A percentile compares a stretch with the other conserved stretches of the same genome.
These are phyloP conservation scores for Plasmodium ovale DNA, from an alignment of 169 alveolate genomes.

Conservation along the genomic window DNA sequence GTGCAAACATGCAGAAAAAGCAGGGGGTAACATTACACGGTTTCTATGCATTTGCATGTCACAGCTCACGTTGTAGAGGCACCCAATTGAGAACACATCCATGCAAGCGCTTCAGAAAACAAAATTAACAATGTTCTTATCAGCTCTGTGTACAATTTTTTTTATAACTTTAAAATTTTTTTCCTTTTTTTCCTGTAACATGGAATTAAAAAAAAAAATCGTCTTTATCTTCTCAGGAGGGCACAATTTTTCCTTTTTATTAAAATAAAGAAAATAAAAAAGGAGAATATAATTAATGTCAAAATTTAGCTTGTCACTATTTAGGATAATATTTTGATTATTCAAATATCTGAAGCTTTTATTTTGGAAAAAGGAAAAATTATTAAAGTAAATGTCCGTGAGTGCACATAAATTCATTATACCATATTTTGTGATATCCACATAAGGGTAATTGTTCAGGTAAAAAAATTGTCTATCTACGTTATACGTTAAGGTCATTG, in stretches of 20 bases:
- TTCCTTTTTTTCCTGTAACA: not conserved
- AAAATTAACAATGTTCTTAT: slow-evolving; percentile 55
- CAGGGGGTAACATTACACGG: too few species aligned
- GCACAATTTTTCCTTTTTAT: slow-evolving; percentile 17
- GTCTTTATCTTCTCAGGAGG: slow-evolving; percentile 33
- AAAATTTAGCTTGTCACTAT: slow-evolving; percentile 33
- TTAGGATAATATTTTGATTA: slow-evolving; percentile 51
- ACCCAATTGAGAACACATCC: not conserved
- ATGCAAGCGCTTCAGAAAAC: slow-evolving; percentile 20
- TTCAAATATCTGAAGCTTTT: slow-evolving; percentile 38
- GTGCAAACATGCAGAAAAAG: too few species aligned
- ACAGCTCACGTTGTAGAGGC: too few species aligned
- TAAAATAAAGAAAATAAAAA: slow-evolving; percentile 58
- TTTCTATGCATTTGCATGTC: not conserved
- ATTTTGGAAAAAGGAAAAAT: slow-evolving; percentile 14
- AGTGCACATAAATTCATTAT: slow-evolving; percentile 1
- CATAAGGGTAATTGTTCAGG: slow-evolving; percentile 29
- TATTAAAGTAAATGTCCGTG: slow-evolving; percentile 37
- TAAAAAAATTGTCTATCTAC: slow-evolving; percentile 38
- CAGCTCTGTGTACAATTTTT: slow-evolving; percentile 53
- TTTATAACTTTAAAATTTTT: slow-evolving; percentile 21
- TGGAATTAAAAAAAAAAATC: slow-evolving; percentile 14
- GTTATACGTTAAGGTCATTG: slow-evolving; percentile 46
- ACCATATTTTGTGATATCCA: slow-evolving; percentile 22
- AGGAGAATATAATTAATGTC: slow-evolving; percentile 59